phyloP scores from a whole-genome alignment of 495 filamentous ascomycete species.

The Daldinia caldariorum region DNA sequence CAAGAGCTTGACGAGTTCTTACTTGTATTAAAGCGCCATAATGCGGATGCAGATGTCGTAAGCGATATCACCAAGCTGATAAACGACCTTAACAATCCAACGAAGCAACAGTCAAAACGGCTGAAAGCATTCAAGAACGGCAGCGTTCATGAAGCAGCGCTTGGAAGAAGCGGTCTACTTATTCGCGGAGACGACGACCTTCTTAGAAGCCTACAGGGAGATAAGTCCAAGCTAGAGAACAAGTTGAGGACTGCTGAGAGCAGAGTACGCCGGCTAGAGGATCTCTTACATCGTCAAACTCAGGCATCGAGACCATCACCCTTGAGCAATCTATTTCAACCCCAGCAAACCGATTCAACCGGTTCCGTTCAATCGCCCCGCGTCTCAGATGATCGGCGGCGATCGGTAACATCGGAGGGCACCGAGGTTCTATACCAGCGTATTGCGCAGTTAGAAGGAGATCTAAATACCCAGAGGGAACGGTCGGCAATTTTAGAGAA shows the following conservation, averaged over 20 bases:
- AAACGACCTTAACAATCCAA: conserved; percentile 74
- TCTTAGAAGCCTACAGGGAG: conserved; percentile 71
- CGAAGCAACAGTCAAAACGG: conserved; percentile 76
- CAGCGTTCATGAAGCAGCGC: conserved; percentile 84
- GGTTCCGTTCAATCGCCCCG: conserved; percentile 54
- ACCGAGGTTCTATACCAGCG: conserved; percentile 59
- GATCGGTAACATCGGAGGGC: conserved; percentile 49
- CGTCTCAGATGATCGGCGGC: conserved; percentile 49
- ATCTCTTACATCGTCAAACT: conserved; percentile 87
- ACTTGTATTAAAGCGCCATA: conserved; percentile 65
- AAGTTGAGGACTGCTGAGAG: conserved; percentile 88
- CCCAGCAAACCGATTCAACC: conserved; percentile 55
- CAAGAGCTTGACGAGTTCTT: conserved; percentile 75
- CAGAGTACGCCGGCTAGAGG: conserved; percentile 89
- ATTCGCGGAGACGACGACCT: conserved; percentile 85
- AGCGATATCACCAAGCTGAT: conserved; percentile 66
- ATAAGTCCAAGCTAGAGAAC: conserved; percentile 82
- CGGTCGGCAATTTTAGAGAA: conserved; percentile 64
- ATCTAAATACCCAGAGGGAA: conserved; percentile 69
- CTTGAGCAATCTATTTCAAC: conserved; percentile 71
- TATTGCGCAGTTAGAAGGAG: conserved; percentile 82
- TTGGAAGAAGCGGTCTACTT: conserved; percentile 81
- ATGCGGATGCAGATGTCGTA: conserved; percentile 57
- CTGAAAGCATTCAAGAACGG: conserved; percentile 96
- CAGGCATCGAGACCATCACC: conserved; percentile 72